Evolutionary conservation across 306 rosid genomes (phyloP).

Genomic region (Fagus crenata): DNA sequence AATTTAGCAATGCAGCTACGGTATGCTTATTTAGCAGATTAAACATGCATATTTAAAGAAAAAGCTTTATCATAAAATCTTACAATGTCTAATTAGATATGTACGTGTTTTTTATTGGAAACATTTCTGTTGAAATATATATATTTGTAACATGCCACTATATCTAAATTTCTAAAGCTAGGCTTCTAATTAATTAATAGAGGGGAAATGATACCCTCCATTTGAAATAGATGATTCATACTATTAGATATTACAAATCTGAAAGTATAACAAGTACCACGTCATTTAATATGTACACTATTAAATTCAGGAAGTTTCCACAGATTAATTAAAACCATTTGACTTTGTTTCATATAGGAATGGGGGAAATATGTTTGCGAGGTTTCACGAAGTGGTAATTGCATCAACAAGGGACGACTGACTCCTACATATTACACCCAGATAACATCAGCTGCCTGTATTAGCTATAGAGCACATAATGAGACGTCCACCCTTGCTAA

Average conservation of each 20-base stretch:
- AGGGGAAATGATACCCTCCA: too few relatives aligned
- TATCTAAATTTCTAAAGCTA: too few relatives aligned
- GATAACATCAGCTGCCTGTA: not conserved
- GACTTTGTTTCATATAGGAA: not conserved
- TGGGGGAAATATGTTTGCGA: constrained; percentile 2
- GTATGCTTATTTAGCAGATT: not conserved
- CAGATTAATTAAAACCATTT: too few relatives aligned
- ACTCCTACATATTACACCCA: not conserved
- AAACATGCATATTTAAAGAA: not conserved
- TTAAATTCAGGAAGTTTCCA: too few relatives aligned
- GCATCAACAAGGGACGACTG: not conserved
- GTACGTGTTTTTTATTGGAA: not conserved
- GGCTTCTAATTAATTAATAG: too few relatives aligned
- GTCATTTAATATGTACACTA: too few relatives aligned
- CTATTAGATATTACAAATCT: too few relatives aligned
- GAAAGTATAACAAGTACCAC: too few relatives aligned
- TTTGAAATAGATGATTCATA: too few relatives aligned
- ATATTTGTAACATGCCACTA: too few relatives aligned
- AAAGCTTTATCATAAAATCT: not conserved
- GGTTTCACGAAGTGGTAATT: not conserved
- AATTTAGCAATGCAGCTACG: not conserved
- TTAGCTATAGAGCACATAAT: not conserved
- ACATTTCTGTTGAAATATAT: too few relatives aligned
- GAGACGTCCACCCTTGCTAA: not conserved
- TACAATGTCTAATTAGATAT: not conserved